Evolutionary conservation across 768 basidiomycete species (phyloP), one percentile per base, ranked within the genome.

Genomic region (Agrocybe praecox): DNA sequence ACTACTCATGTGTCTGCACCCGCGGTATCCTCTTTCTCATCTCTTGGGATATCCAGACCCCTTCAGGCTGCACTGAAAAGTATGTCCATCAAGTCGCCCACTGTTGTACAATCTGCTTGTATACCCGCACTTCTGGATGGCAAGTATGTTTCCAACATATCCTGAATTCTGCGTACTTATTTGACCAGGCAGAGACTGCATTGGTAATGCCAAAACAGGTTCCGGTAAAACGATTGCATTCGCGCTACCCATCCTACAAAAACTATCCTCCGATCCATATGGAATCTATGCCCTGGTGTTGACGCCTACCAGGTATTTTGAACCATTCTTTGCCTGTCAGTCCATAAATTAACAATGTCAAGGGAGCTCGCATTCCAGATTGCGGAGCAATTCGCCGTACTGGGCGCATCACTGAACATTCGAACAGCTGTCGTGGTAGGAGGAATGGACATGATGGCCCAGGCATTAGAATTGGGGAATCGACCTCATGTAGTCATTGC

Each of bases 211-310:
- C 1, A 96, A 98, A 75, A 99, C 97, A 0, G 97, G 97, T 51
- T 95, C 93, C 1, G 96, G 96, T 65, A 99, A 99, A 76, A 99
- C 97, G 0, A 86, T 99, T 56, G 96, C 97, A 0, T 99, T 99
- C 63, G 97, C 96, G 1, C 73, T 98, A 6, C 97, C 97, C 5
- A 98, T 98, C 54, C 77, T 98, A 7, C 94, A 99, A 70, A 84
- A 84, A 64, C 80, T 99, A 29, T 86, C 90, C 1, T 75, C 80
- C 6, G 96, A 98, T 72, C 96, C 97, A 0, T 97, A 93, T 64
- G 97, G 96, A 1, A 90, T 98, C 45, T 98, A 89, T 69, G 94
- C 94, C 0, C 80, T 98, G 14, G 85, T 99, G 0, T 76, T 99
- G 19, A 98, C 97, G 15, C 97, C 97, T 2, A 98, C 97, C 9